phyloP scores from a whole-genome alignment of 176 grass and related monocot species.

The Dactylis glomerata region DNA sequence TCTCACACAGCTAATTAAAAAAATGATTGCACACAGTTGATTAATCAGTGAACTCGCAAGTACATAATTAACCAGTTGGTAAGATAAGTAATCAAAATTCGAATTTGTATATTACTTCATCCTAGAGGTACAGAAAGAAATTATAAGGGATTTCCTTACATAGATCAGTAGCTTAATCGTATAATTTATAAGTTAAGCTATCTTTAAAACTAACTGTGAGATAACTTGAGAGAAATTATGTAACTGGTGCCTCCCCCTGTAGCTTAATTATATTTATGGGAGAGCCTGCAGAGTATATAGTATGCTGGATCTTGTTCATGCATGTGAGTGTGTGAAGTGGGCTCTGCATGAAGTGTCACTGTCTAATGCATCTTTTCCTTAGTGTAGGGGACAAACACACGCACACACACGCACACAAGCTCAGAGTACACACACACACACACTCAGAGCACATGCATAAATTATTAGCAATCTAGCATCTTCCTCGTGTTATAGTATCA shows the following conservation, averaged over 20 bases:
- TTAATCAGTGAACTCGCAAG: not conserved
- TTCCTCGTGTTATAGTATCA: too few species aligned
- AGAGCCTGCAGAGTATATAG: not conserved
- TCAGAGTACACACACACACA: too few species aligned
- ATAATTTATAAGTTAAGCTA: not conserved
- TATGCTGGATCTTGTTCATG: slow-evolving; percentile 27
- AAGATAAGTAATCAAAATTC: not conserved
- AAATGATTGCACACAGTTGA: not conserved
- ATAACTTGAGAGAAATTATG: not conserved
- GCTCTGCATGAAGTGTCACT: slow-evolving; percentile 47
- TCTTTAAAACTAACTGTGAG: not conserved
- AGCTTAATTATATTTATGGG: not conserved
- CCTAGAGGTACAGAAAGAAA: not conserved
- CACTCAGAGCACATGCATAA: too few species aligned
- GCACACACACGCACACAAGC: too few species aligned
- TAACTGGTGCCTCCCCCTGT: not conserved
- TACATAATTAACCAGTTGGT: not conserved
- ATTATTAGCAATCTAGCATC: too few species aligned
- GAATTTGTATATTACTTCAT: not conserved
- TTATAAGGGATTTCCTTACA: not conserved
- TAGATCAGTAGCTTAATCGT: not conserved
- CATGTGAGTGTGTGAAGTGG: slow-evolving; percentile 49
- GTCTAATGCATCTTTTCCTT: slow-evolving; percentile 38
- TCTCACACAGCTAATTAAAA: not conserved
- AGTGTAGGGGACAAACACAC: slow-evolving; percentile 2